phyloP scores from a whole-genome alignment of 192 early-diverging fungal genomes.

The Kickxella alabastrina region DNA sequence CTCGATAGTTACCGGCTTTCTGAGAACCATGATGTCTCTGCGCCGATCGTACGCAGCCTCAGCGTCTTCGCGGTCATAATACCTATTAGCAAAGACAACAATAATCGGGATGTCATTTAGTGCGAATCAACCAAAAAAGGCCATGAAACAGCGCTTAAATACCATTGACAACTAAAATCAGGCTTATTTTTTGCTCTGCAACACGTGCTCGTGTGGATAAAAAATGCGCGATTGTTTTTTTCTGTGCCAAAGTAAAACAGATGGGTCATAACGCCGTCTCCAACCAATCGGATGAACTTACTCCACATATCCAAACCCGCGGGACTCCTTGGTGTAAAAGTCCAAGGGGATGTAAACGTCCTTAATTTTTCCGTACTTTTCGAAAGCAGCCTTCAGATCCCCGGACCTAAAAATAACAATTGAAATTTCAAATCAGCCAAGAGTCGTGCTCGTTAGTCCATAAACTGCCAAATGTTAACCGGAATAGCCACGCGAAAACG shows the following conservation, averaged over 20 bases:
- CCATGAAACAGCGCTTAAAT: neutral
- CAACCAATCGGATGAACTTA: slow-evolving; percentile 16
- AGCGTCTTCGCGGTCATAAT: slow-evolving; percentile 47
- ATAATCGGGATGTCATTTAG: too few relatives aligned
- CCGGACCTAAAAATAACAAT: slow-evolving; percentile 15
- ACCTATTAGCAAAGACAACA: slow-evolving; percentile 25
- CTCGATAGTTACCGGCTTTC: slow-evolving; percentile 39
- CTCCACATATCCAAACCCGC: slow-evolving; percentile 52
- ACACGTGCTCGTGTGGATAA: too few relatives aligned
- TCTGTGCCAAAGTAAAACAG: neutral
- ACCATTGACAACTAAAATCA: too few relatives aligned
- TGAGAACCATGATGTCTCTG: slow-evolving; percentile 23
- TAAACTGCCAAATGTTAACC: slow-evolving; percentile 2
- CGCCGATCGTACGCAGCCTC: slow-evolving; percentile 47
- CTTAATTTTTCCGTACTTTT: slow-evolving; percentile 45
- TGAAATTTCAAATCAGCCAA: neutral
- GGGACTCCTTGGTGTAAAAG: slow-evolving; percentile 48
- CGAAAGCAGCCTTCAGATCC: slow-evolving; percentile 36
- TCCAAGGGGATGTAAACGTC: slow-evolving; percentile 48
- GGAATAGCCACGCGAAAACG: too few relatives aligned
- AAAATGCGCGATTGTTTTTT: too few relatives aligned
- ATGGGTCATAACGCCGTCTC: neutral
- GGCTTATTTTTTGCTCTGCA: too few relatives aligned
- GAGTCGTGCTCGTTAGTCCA: too few relatives aligned
- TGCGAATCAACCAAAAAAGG: neutral